Percentiles rank a stretch among this genome's conserved stretches.
These are phyloP conservation scores for Chalciporus sphaerocephalus DNA, from an alignment of 768 basidiomycete species.

Conservation along the genomic window DNA sequence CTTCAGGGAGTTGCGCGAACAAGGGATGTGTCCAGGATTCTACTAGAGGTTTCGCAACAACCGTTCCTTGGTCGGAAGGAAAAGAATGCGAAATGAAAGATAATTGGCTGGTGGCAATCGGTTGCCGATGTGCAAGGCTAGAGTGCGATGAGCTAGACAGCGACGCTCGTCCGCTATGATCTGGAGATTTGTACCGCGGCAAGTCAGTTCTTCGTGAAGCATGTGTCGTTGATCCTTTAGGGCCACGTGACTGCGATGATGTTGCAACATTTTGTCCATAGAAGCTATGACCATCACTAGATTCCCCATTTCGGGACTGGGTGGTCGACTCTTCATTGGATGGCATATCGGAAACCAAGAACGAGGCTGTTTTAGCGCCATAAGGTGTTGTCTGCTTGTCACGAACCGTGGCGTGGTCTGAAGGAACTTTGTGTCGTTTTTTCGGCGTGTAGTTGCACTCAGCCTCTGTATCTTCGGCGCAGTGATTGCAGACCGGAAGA, in stretches of 20 bases:
- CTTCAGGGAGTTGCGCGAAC: conserved; percentile 58
- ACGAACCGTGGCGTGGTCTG: conserved; percentile 36
- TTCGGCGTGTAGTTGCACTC: conserved; percentile 74
- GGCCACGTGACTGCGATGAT: conserved; percentile 25
- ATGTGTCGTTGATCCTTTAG: conserved; percentile 24
- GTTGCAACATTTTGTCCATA: conserved; percentile 47
- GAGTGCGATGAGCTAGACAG: conserved; percentile 19
- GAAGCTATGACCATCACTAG: conserved; percentile 37
- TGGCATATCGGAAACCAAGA: conserved; percentile 40
- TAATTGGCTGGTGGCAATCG: conserved; percentile 25
- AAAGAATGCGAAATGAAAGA: conserved; percentile 46
- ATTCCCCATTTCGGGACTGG: conserved; percentile 18
- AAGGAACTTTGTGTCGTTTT: conserved; percentile 54
- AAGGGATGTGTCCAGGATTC: conserved; percentile 58
- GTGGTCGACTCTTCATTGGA: conserved; percentile 30
- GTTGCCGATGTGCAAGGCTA: conserved; percentile 22
- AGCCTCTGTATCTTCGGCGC: conserved; percentile 45
- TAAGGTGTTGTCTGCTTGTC: conserved; percentile 40
- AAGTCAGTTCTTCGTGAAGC: conserved; percentile 15
- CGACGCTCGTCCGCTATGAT: conserved; percentile 19
- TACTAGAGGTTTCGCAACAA: conserved; percentile 39
- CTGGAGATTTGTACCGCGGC: conserved; percentile 24
- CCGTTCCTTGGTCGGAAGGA: conserved; percentile 34
- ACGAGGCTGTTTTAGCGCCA: conserved; percentile 45
- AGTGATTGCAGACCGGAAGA: conserved; percentile 67